phyloP scores from a whole-genome alignment of 2,329 filamentous ascomycete species.

The Penicillium sp. region DNA sequence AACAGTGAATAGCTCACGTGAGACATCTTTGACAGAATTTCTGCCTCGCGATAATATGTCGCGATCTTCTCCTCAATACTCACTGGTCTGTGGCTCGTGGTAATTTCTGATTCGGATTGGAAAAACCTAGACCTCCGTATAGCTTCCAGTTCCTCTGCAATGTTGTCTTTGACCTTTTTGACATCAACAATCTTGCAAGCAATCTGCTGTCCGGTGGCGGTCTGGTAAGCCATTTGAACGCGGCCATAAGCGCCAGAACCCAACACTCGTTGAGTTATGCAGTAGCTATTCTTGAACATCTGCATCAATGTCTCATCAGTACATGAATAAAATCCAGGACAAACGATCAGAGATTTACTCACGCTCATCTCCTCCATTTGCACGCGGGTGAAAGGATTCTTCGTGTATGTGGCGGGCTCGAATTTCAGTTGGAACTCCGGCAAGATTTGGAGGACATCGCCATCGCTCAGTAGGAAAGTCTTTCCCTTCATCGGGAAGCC shows the following conservation, averaged over 20 bases:
- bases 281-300: constrained; percentile 35
- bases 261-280: constrained; percentile 40
- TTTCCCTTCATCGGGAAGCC: constrained; percentile 33
- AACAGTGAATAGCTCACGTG: constrained; percentile 42
- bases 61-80: background rate
- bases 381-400: constrained; percentile 22
- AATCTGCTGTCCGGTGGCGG: constrained; percentile 34
- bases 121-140: constrained; percentile 14
- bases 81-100: background rate
- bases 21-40: constrained; percentile 51
- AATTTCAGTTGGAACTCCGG: constrained; percentile 23
- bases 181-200: constrained; percentile 49
- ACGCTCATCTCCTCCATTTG: constrained; percentile 40
- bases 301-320: constrained; percentile 8
- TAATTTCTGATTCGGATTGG: too few relatives aligned
- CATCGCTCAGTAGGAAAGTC: constrained; percentile 39
- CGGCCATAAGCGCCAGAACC: constrained; percentile 44
- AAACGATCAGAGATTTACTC: background rate
- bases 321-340: background rate
- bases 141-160: background rate
- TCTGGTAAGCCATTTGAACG: constrained; percentile 45
- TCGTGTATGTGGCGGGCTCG: constrained; percentile 1
- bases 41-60: constrained; percentile 38
- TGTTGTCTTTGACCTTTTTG: constrained; percentile 21
- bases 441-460: constrained; percentile 36